Percentiles rank a stretch among this genome's conserved stretches.
phyloP scores from a whole-genome alignment of 2,329 filamentous ascomycete species.

The Colletotrichum tofieldiae region DNA sequence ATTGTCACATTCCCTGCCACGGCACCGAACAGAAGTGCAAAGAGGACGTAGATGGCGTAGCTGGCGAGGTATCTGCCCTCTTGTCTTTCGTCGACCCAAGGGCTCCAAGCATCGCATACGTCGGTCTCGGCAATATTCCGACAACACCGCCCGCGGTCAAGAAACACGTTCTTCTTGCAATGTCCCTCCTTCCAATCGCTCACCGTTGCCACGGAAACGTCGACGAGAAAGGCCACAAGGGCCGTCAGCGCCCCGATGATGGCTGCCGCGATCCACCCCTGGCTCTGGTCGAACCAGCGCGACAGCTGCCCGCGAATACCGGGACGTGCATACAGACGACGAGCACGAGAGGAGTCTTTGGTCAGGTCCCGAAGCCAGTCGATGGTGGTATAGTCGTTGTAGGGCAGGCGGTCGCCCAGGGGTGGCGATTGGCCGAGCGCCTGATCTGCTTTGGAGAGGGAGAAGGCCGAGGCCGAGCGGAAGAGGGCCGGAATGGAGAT shows the following conservation, averaged over 20 bases:
- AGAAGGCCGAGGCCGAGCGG: neutral
- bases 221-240: conserved; percentile 69
- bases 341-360: conserved; percentile 65
- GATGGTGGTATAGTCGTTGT: conserved; percentile 75
- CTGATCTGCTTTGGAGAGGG: conserved; percentile 28
- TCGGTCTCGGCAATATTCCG: conserved; percentile 30
- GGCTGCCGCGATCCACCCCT: conserved; percentile 70
- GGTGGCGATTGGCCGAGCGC: conserved; percentile 18
- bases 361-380: conserved; percentile 75
- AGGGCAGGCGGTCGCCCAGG: conserved; percentile 69
- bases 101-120: conserved; percentile 57
- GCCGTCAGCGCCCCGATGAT: conserved; percentile 70
- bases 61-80: conserved; percentile 40
- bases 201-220: conserved; percentile 68
- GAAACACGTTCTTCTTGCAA: conserved; percentile 61
- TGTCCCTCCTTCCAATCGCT: conserved; percentile 73
- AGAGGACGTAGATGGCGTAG: conserved; percentile 48
- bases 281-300: conserved; percentile 61
- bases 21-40: conserved; percentile 47
- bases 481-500: neutral
- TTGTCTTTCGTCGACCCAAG: conserved; percentile 54
- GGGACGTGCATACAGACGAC: neutral
- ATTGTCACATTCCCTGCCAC: conserved; percentile 48
- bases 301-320: conserved; percentile 56
- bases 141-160: conserved; percentile 67